Conservation (phyloP, 257 asterid species). For the Solanum chmielewskii region DNA sequence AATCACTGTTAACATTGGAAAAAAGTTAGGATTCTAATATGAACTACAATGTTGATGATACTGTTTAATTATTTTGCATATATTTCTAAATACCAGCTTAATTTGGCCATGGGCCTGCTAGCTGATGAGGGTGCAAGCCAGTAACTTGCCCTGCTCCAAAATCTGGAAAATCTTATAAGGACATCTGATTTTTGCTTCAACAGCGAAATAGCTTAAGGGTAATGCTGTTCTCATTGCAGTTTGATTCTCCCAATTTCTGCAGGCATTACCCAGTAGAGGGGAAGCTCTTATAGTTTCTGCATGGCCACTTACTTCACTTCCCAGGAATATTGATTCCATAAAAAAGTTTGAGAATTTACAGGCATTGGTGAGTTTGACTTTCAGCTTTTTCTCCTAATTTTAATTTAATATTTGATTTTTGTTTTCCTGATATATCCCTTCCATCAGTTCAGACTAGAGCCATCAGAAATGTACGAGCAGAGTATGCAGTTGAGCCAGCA, state of each 20-base stretch:
- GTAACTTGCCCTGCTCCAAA: background rate
- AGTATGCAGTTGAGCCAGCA: conserved; percentile 96
- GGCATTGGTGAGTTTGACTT: conserved; percentile 51
- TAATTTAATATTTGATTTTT: background rate
- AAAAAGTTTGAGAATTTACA: conserved; percentile 85
- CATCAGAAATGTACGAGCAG: conserved; percentile 91
- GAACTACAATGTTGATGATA: background rate
- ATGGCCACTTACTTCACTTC: conserved; percentile 81
- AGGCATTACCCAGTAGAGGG: conserved; percentile 73
- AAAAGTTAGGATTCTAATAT: background rate
- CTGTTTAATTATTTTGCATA: background rate
- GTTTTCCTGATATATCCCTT: background rate
- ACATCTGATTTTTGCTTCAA: background rate
- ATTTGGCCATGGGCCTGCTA: background rate
- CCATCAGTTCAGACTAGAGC: conserved; percentile 61
- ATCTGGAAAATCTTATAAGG: background rate
- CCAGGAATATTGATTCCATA: conserved; percentile 52
- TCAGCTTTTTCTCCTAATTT: background rate
- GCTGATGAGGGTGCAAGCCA: background rate
- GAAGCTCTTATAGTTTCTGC: conserved; percentile 81
- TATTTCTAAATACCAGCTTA: background rate
- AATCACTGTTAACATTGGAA: background rate
- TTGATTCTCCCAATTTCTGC: background rate
- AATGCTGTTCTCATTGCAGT: background rate
- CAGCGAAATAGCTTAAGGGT: background rate